Conservation (phyloP, 192 early-diverging fungal species). For the Entomortierella beljakovae region DNA sequence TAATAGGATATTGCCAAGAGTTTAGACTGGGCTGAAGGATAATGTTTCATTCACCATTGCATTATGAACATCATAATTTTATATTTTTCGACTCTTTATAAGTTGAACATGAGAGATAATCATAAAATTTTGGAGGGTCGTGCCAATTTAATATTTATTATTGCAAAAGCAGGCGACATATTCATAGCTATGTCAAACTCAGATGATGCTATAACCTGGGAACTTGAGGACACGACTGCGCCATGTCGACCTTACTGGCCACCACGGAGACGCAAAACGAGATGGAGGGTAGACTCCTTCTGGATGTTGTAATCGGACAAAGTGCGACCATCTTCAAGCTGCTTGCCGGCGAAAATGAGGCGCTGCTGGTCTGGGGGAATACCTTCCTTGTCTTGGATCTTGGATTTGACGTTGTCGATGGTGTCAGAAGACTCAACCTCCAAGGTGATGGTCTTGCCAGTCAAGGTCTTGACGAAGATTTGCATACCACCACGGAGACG, state of each 20-base stretch:
- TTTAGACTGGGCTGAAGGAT: no score
- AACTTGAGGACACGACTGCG: not conserved
- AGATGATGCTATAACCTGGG: not conserved
- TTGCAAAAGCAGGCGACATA: not conserved
- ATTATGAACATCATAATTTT: no score
- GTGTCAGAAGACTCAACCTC: conserved; percentile 85
- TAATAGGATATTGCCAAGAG: no score
- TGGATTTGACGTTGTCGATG: conserved; percentile 87
- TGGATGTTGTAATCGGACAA: conserved; percentile 88
- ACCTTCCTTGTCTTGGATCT: conserved; percentile 92
- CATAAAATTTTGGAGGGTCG: no score
- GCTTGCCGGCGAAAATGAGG: conserved; percentile 87
- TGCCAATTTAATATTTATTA: conserved; percentile 1
- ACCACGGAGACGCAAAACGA: conserved; percentile 82
- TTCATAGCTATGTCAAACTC: not conserved
- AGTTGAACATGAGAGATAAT: no score
- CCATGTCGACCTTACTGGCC: conserved; percentile 52
- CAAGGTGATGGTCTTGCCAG: conserved; percentile 97
- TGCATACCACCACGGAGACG: conserved; percentile 78
- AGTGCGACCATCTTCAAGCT: conserved; percentile 82
- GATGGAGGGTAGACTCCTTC: conserved; percentile 86
- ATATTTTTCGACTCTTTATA: no score
- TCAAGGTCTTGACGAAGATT: conserved; percentile 88
- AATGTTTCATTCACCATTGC: no score
- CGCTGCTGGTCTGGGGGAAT: conserved; percentile 89